phyloP scores from a whole-genome alignment of 176 grass and related monocot species.

The Thalia dealbata region DNA sequence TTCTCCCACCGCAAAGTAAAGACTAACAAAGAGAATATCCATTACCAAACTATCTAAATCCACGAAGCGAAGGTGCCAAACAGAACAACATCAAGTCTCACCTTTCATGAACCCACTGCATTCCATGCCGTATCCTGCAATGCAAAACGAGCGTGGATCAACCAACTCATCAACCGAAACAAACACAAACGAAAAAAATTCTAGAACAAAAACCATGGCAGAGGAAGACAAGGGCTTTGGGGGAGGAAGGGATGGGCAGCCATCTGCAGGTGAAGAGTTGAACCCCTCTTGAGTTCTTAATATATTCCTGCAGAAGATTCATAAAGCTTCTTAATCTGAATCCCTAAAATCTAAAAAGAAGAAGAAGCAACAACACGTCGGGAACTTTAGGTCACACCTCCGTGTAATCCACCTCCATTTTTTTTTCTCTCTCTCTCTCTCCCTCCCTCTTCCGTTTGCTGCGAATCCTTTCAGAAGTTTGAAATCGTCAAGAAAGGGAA shows the following conservation, averaged over 20 bases:
- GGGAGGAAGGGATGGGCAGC: slow-evolving; percentile 47
- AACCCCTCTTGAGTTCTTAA: slow-evolving; percentile 56
- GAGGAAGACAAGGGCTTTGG: slow-evolving; percentile 90
- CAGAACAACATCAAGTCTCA: not conserved
- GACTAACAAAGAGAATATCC: not conserved
- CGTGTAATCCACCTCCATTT: slow-evolving; percentile 61
- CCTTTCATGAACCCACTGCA: slow-evolving; percentile 90
- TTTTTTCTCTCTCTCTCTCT: too few species aligned
- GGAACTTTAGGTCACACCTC: slow-evolving; percentile 48
- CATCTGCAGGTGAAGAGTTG: slow-evolving; percentile 83
- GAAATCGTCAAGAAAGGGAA: not conserved
- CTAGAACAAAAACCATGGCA: slow-evolving; percentile 56
- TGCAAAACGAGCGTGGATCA: not conserved
- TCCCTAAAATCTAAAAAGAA: not conserved
- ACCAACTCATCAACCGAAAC: not conserved
- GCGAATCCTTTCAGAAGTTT: not conserved
- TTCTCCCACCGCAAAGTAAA: not conserved
- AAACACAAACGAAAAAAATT: not conserved
- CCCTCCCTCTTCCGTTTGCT: too few species aligned
- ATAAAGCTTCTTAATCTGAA: not conserved
- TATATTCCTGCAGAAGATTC: slow-evolving; percentile 43
- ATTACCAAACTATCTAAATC: not conserved
- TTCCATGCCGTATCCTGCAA: slow-evolving; percentile 87
- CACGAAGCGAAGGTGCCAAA: not conserved
- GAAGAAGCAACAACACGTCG: not conserved